These are phyloP conservation scores for Paramecium caudatum DNA, from an alignment of 73 alveolate species.

Conservation along the genomic window DNA sequence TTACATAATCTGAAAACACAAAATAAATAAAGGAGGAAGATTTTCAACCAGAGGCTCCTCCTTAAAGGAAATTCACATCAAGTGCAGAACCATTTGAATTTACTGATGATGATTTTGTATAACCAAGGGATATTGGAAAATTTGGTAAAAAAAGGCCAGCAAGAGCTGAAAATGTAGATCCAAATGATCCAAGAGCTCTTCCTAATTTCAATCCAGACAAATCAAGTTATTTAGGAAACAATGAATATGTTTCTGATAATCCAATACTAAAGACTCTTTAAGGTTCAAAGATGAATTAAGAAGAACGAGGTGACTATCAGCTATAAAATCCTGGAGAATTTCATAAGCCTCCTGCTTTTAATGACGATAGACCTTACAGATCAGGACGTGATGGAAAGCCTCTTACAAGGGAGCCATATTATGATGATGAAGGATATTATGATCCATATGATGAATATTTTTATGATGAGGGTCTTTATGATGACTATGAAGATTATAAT, in stretches of 20 bases:
- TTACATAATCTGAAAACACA: not conserved
- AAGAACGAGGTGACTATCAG: constrained; percentile 43
- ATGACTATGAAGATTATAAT: not conserved
- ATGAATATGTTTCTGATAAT: constrained; percentile 22
- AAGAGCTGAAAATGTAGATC: not conserved
- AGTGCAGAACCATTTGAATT: not conserved
- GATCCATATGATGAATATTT: constrained; percentile 41
- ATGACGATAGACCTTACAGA: constrained; percentile 25
- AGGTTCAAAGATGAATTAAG: not conserved
- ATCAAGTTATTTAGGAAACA: constrained; percentile 3
- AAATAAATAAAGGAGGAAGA: not conserved
- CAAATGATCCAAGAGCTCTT: constrained; percentile 34
- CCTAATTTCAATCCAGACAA: constrained; percentile 32
- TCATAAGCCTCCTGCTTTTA: constrained; percentile 11
- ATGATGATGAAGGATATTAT: not conserved
- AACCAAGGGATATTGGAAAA: constrained; percentile 27
- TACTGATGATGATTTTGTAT: constrained; percentile 4
- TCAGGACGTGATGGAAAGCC: constrained; percentile 30
- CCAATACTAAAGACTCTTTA: not conserved
- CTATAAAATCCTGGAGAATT: not conserved
- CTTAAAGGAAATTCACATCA: not conserved
- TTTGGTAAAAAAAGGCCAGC: not conserved
- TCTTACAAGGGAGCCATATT: not conserved
- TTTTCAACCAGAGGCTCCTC: not conserved
- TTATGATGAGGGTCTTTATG: constrained; percentile 28